These are phyloP conservation scores for Henckelia pumila DNA, from an alignment of 257 asterid genomes.

Conservation along the genomic window DNA sequence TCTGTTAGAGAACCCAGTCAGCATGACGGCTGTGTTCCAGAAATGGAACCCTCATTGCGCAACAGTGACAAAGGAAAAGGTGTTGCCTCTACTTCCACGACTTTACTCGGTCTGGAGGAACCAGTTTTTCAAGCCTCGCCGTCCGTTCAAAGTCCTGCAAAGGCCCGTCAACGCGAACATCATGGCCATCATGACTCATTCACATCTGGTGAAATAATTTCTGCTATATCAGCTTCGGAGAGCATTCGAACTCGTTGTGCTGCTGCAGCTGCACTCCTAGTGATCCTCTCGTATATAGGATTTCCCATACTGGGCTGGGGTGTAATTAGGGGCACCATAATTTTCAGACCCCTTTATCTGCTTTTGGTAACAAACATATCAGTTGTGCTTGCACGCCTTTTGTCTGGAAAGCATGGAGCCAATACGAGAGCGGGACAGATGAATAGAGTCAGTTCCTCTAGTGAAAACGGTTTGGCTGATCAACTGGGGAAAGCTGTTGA, in stretches of 20 bases:
- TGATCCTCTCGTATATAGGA: constrained; percentile 51
- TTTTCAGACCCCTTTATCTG: constrained; percentile 61
- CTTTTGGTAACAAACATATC: constrained; percentile 66
- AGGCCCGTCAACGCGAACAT: constrained; percentile 25
- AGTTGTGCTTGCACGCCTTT: constrained; percentile 42
- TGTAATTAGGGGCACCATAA: constrained; percentile 31
- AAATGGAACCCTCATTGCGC: constrained; percentile 30
- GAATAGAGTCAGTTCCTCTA: constrained; percentile 28
- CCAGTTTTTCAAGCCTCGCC: constrained; percentile 37
- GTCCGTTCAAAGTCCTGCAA: constrained; percentile 23
- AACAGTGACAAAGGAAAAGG: constrained; percentile 26
- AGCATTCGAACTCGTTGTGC: constrained; percentile 49
- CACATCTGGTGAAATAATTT: constrained; percentile 40
- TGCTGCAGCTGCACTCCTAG: constrained; percentile 54
- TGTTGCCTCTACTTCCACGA: constrained; percentile 29
- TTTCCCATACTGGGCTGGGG: constrained; percentile 49
- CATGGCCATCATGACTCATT: constrained; percentile 27
- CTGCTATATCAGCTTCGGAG: constrained; percentile 67
- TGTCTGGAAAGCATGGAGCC: constrained; percentile 33
- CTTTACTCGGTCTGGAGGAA: constrained; percentile 32
- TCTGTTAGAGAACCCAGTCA: constrained; percentile 26
- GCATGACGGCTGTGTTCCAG: constrained; percentile 13
- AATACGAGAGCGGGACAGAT: constrained; percentile 27
- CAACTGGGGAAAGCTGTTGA: constrained; percentile 63
- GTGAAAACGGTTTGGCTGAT: constrained; percentile 44